Evolutionary conservation across 768 basidiomycete genomes (phyloP), one percentile per base, ranked within the genome.

Genomic region (Leccinum barrowsii): DNA sequence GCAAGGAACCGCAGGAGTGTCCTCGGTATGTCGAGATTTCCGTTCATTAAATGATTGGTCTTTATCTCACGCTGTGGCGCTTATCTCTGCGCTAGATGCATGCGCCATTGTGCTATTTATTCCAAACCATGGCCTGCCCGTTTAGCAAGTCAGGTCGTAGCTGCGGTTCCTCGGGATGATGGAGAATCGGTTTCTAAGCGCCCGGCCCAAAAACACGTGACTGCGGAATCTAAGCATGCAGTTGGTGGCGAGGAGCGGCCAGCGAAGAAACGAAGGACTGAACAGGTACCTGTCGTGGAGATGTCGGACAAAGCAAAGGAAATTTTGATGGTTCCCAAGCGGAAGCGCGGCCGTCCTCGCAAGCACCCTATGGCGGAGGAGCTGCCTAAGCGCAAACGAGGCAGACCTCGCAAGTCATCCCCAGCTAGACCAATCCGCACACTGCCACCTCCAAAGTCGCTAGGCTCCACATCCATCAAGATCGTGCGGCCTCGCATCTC

Each of bases 71-170:
- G 35, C 52, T 63, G 52, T 51, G 44, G 54, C 58, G 50, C 55
- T 57, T 55, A 44, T 57, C 50, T 62, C 52, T 63, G 46, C 47
- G 50, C 17, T 65, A 91, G 90, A 58, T 92, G 90, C 69, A 79
- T 92, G 72, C 86, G 90, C 19, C 90, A 92, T 70, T 82, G 78
- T 64, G 89, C 87, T 11, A 92, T 92, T 57, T 92, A 92, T 72
- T 80, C 78, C 2, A 77, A 80, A 55, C 71, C 80, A 2, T 92
- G 90, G 90, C 90, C 90, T 21, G 76, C 78, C 51, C 86, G 90
- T 55, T 66, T 83, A 15, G 75, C 81, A 17, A 70, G 60, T 40
- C 74, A 78, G 35, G 80, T 80, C 50, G 81, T 83, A 15, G 67
- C 74, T 5, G 65, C 76, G 37, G 77, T 77, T 42, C 71, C 83